These are phyloP conservation scores for Bipolaris bicolor DNA, from an alignment of 2,329 filamentous ascomycete genomes.

Conservation along the genomic window DNA sequence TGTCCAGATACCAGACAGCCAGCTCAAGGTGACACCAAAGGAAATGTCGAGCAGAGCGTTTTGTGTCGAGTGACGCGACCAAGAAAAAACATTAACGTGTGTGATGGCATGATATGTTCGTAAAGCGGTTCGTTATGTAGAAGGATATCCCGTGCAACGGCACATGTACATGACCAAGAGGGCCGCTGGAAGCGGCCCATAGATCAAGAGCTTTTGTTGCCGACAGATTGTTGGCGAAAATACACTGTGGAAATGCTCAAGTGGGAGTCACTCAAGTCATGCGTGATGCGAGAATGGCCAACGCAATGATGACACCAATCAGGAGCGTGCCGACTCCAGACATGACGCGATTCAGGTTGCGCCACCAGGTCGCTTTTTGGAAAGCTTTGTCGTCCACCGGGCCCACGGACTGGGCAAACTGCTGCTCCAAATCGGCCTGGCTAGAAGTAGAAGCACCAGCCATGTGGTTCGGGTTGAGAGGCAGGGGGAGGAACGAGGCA, in stretches of 20 bases:
- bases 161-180: conserved; percentile 5
- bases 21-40: conserved; percentile 24
- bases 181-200: neutral
- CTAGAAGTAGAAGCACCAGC: conserved; percentile 44
- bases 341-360: conserved; percentile 68
- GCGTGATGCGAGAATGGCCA: conserved; percentile 47
- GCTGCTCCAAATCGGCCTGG: conserved; percentile 50
- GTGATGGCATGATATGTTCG: conserved; percentile 34
- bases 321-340: conserved; percentile 62
- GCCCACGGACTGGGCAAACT: conserved; percentile 53
- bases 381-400: conserved; percentile 57
- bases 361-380: conserved; percentile 69
- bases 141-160: conserved; percentile 18
- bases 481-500: conserved; percentile 75
- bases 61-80: conserved; percentile 27
- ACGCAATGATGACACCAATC: conserved; percentile 56
- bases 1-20: conserved; percentile 23
- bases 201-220: conserved; percentile 7
- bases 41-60: conserved; percentile 27
- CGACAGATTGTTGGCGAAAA: conserved; percentile 4
- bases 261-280: conserved; percentile 32
- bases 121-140: conserved; percentile 32
- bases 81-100: conserved; percentile 40
- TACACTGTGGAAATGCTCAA: conserved; percentile 3
- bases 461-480: conserved; percentile 57